These are phyloP conservation scores for Prunus salicina DNA, from an alignment of 306 rosid species.

Conservation along the genomic window DNA sequence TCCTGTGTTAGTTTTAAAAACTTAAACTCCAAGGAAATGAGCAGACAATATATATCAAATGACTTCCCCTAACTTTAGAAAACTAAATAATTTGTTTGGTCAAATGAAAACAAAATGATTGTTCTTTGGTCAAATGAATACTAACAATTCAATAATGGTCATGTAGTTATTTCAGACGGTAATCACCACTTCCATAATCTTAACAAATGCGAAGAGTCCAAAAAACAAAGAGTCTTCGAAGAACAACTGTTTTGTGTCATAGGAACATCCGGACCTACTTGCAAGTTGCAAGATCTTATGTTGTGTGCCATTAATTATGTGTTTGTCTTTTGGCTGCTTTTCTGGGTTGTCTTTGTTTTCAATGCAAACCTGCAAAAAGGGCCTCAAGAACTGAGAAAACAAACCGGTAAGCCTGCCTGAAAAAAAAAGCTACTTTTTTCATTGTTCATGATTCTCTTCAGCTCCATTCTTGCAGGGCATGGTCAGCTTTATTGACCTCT, in stretches of 20 bases:
- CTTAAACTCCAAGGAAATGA: too few relatives aligned
- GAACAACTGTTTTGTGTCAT: constrained; percentile 2
- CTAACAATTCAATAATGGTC: not conserved
- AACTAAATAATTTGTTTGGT: too few relatives aligned
- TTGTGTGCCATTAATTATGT: constrained; percentile 4
- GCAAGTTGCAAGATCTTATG: not conserved
- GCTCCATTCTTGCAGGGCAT: constrained; percentile 15
- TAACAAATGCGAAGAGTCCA: constrained; percentile 3
- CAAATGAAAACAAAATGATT: too few relatives aligned
- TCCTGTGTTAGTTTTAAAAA: too few relatives aligned
- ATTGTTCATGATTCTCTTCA: constrained; percentile 3
- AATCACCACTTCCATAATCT: not conserved
- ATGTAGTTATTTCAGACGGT: not conserved
- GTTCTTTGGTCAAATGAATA: too few relatives aligned
- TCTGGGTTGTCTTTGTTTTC: constrained; percentile 11
- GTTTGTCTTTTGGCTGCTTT: constrained; percentile 21
- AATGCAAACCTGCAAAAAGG: not conserved
- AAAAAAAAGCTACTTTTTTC: constrained; percentile 1
- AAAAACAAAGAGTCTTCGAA: constrained; percentile 1
- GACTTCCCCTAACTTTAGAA: too few relatives aligned
- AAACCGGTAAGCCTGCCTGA: constrained; percentile 30
- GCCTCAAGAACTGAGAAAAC: constrained; percentile 1
- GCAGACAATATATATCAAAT: too few relatives aligned
- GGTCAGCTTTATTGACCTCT: constrained; percentile 1
- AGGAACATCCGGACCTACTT: constrained; percentile 28